phyloP scores from a whole-genome alignment of 345 rosid genomes.

The Dimocarpus longan region DNA sequence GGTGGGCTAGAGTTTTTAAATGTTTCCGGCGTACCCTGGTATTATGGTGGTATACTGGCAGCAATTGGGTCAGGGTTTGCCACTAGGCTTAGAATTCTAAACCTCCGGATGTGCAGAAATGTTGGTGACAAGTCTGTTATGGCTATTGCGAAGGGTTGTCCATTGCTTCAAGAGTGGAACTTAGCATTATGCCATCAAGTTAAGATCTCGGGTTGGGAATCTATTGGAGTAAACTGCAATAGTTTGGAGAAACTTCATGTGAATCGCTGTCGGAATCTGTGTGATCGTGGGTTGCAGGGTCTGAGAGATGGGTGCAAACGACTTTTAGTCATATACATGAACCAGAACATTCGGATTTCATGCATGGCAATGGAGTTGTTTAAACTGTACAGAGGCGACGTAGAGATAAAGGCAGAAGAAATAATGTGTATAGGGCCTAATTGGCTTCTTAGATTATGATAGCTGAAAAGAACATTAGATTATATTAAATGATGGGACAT shows the following conservation, averaged over 20 bases:
- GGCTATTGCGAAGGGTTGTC: conserved; percentile 78
- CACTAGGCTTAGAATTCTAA: conserved; percentile 53
- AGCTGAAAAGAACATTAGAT: conserved; percentile 2
- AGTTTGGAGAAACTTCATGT: conserved; percentile 67
- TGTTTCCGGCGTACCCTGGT: conserved; percentile 36
- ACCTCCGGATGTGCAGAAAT: conserved; percentile 60
- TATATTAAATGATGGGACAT: neutral
- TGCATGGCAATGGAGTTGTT: conserved; percentile 53
- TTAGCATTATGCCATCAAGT: conserved; percentile 65
- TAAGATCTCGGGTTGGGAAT: conserved; percentile 63
- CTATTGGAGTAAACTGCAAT: conserved; percentile 54
- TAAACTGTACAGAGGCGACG: conserved; percentile 44
- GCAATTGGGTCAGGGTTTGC: conserved; percentile 59
- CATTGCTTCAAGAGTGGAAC: conserved; percentile 70
- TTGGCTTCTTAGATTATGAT: conserved; percentile 36
- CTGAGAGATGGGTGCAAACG: conserved; percentile 62
- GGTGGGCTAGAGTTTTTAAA: conserved; percentile 65
- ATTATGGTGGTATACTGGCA: conserved; percentile 40
- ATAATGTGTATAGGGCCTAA: conserved; percentile 53
- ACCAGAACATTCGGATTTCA: conserved; percentile 31
- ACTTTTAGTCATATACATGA: conserved; percentile 54
- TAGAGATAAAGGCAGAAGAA: conserved; percentile 51
- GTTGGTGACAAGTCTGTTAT: conserved; percentile 59
- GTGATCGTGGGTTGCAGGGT: conserved; percentile 60
- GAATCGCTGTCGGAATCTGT: conserved; percentile 64